phyloP scores from a whole-genome alignment of 495 filamentous ascomycete genomes.

The Neurospora africana region DNA sequence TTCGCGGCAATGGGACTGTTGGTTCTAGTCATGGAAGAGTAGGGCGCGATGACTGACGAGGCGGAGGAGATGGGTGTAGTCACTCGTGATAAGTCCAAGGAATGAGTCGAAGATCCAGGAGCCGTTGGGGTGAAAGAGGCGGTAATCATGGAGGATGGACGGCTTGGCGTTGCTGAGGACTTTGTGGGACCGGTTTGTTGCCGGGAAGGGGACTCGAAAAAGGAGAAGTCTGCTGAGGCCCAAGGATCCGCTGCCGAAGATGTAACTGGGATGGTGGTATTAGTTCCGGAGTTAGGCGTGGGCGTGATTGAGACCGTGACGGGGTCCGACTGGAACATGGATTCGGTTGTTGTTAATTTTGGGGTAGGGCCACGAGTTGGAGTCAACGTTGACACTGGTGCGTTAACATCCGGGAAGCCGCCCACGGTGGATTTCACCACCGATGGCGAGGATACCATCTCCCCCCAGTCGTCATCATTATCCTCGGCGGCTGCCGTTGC shows the following conservation, averaged over 20 bases:
- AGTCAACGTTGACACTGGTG: neutral
- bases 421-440: constrained; percentile 7
- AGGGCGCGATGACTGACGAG: neutral
- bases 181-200: neutral
- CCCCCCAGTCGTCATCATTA: constrained; percentile 46
- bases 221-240: constrained; percentile 26
- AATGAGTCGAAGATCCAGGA: constrained; percentile 1
- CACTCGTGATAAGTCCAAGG: neutral
- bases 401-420: constrained; percentile 2
- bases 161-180: neutral
- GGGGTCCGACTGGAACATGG: neutral
- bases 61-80: constrained; percentile 12
- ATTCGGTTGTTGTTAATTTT: neutral
- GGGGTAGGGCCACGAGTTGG: neutral
- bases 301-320: neutral
- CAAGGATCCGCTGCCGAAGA: constrained; percentile 17
- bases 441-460: constrained; percentile 42
- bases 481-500: constrained; percentile 12
- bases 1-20: constrained; percentile 2
- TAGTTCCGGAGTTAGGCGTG: neutral
- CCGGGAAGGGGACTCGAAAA: constrained; percentile 21
- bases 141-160: neutral
- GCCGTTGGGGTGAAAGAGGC: neutral
- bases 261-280: neutral
- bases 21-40: neutral